A percentile compares a stretch with the other conserved stretches of the same genome.
Conservation (phyloP, 2,329 filamentous ascomycete genomes). For the Penicillium sp. region DNA sequence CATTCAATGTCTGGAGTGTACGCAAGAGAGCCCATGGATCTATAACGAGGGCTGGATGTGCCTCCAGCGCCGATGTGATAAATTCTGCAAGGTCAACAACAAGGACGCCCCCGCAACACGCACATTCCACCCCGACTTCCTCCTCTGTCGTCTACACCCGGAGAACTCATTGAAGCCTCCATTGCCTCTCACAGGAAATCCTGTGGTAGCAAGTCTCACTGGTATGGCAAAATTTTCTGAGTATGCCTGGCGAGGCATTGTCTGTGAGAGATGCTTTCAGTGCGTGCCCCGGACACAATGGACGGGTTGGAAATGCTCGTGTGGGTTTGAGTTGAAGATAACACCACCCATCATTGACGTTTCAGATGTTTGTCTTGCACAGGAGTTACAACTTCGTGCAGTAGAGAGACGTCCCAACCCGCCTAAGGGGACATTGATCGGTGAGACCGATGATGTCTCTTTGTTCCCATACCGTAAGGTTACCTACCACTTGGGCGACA, state of each 20-base stretch:
- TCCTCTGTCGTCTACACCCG: conserved; percentile 50
- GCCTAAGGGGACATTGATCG: neutral
- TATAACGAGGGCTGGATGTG: conserved; percentile 54
- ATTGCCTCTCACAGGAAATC: conserved; percentile 38
- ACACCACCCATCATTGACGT: neutral
- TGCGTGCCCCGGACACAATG: conserved; percentile 58
- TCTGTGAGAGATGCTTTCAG: conserved; percentile 58
- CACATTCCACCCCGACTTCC: conserved; percentile 53
- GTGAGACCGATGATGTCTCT: conserved; percentile 27
- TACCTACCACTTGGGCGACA: conserved; percentile 28
- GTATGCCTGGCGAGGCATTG: conserved; percentile 56
- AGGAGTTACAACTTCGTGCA: neutral
- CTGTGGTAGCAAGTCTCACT: conserved; percentile 16
- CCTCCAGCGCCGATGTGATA: conserved; percentile 46
- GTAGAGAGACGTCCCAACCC: neutral
- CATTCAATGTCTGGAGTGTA: conserved; percentile 41
- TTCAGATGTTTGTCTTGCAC: neutral
- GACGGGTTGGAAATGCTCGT: conserved; percentile 55
- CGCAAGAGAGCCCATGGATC: conserved; percentile 27
- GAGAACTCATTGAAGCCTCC: conserved; percentile 32
- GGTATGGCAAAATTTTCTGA: too few relatives aligned
- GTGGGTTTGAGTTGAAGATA: neutral
- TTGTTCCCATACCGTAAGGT: conserved; percentile 30
- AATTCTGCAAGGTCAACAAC: conserved; percentile 51
- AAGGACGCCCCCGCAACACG: conserved; percentile 26